Percentiles rank a stretch among this genome's conserved stretches.
phyloP scores from a whole-genome alignment of 2,329 filamentous ascomycete species.

The Ophiocordyceps australis region DNA sequence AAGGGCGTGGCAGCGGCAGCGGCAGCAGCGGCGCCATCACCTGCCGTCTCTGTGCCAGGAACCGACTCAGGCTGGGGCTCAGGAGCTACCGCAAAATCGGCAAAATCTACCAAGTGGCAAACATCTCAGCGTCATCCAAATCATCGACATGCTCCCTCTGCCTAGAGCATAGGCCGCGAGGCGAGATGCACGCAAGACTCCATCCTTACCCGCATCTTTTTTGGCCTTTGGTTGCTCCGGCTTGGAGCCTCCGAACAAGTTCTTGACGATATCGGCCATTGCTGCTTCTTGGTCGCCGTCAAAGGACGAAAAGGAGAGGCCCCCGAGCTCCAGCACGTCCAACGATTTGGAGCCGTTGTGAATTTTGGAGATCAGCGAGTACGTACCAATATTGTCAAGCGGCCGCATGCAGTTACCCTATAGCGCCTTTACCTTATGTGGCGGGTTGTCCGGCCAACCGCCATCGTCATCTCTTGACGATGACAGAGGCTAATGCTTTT shows the following conservation, averaged over 20 bases:
- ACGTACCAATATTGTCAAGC: no score
- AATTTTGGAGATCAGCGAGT: no score
- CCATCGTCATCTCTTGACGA: no score
- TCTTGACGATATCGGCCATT: conserved; percentile 46
- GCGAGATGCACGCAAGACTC: no score
- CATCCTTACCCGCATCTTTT: conserved; percentile 50
- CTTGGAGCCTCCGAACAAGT: conserved; percentile 51
- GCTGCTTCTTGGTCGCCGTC: conserved; percentile 7
- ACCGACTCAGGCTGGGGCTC: conserved; percentile 39
- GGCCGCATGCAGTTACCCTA: no score
- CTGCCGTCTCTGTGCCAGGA: conserved; percentile 20
- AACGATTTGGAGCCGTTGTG: no score
- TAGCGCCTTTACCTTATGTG: no score
- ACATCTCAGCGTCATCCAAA: background rate
- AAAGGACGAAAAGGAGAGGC: background rate
- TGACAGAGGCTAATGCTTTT: no score
- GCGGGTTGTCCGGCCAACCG: no score
- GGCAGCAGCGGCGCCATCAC: conserved; percentile 23
- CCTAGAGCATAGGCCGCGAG: no score
- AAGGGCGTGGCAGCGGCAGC: conserved; percentile 27
- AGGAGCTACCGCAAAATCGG: conserved; percentile 73
- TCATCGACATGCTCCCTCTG: no score
- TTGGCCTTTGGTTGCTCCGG: conserved; percentile 21
- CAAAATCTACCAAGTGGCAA: conserved; percentile 48
- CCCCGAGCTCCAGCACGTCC: no score